phyloP scores from a whole-genome alignment of 148 eudicot genomes.

The Vaccinium darrowii region DNA sequence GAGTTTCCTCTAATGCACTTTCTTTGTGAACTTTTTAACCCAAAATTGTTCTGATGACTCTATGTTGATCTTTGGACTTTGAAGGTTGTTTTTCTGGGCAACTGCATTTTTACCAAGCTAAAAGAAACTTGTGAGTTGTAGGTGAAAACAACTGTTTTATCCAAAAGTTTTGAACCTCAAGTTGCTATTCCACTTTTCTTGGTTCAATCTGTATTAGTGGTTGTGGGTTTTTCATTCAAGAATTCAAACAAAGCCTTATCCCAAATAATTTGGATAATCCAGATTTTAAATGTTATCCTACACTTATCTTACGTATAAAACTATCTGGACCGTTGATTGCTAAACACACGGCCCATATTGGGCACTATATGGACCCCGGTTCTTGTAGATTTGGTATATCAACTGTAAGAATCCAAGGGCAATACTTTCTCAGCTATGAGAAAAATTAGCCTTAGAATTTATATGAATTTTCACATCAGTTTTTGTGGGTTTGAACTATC shows the following conservation, averaged over 20 bases:
- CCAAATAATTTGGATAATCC: not conserved
- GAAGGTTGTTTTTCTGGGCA: not conserved
- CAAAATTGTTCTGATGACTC: not conserved
- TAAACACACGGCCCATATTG: too few species aligned
- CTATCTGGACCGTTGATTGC: too few species aligned
- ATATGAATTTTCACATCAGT: slow-evolving; percentile 13
- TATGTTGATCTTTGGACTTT: not conserved
- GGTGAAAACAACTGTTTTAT: not conserved
- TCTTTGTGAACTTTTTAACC: not conserved
- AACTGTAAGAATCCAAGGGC: not conserved
- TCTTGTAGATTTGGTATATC: too few species aligned
- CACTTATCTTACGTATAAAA: too few species aligned
- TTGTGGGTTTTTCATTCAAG: not conserved
- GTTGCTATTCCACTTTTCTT: slow-evolving; percentile 8
- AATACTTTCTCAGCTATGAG: not conserved
- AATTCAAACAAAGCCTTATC: not conserved
- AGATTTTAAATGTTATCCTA: too few species aligned
- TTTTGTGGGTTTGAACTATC: slow-evolving; percentile 14
- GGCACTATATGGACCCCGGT: too few species aligned
- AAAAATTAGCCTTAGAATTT: slow-evolving; percentile 3
- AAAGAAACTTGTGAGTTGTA: not conserved
- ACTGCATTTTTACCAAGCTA: not conserved
- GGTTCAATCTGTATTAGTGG: not conserved
- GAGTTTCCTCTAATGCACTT: not conserved
- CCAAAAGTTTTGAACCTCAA: not conserved